A percentile compares a stretch with the other conserved stretches of the same genome.
These are phyloP conservation scores for Intubia oerlemansii DNA, from an alignment of 2,329 filamentous ascomycete species.

Conservation along the genomic window DNA sequence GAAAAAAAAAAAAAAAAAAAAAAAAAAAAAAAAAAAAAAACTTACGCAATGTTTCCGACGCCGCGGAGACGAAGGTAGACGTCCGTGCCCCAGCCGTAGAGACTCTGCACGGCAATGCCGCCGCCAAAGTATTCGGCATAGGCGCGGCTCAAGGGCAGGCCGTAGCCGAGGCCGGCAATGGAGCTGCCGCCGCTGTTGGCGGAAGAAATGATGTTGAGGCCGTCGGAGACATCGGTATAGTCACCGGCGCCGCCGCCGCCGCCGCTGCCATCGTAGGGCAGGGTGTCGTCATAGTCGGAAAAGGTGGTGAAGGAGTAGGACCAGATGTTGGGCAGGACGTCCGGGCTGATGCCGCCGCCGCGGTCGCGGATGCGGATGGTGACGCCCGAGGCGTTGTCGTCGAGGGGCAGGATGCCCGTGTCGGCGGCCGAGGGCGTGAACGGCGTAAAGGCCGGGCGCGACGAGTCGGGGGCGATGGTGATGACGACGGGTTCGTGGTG, in stretches of 20 bases:
- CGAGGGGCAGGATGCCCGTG: conserved; percentile 28
- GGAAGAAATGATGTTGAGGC: conserved; percentile 53
- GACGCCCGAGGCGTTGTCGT: conserved; percentile 56
- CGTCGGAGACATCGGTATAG: conserved; percentile 33
- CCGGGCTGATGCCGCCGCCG: conserved; percentile 79
- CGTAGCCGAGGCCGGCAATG: conserved; percentile 86
- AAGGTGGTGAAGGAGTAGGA: conserved; percentile 97
- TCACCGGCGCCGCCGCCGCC: conserved; percentile 57
- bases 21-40: not conserved
- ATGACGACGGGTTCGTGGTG: conserved; percentile 70
- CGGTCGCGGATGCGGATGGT: conserved; percentile 90
- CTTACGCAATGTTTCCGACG: conserved; percentile 29
- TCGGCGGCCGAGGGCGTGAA: conserved; percentile 5
- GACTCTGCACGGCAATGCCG: conserved; percentile 80
- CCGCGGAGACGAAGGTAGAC: conserved; percentile 46
- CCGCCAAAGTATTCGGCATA: conserved; percentile 98
- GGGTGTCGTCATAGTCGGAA: conserved; percentile 38
- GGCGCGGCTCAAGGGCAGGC: conserved; percentile 69
- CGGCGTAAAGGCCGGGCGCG: not conserved
- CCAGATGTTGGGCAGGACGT: conserved; percentile 75
- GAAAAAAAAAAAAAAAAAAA: not conserved
- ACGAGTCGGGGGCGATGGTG: conserved; percentile 61
- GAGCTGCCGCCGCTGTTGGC: conserved; percentile 55
- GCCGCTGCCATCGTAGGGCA: conserved; percentile 24
- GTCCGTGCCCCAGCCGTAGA: conserved; percentile 78